These are phyloP conservation scores for Tricholomella constricta DNA, from an alignment of 768 basidiomycete genomes.

Conservation along the genomic window DNA sequence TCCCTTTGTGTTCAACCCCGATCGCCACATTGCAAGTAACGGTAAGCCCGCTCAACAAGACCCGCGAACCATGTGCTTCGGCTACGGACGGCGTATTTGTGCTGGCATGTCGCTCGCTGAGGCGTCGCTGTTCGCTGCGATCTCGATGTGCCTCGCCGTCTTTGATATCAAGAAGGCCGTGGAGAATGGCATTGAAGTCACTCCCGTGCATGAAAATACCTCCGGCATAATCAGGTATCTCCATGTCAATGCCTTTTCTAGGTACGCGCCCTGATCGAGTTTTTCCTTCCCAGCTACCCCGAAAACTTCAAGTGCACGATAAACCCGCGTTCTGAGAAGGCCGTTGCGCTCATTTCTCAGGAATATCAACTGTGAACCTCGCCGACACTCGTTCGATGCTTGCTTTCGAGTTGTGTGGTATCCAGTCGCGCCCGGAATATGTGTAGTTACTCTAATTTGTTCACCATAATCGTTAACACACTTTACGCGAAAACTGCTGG, in stretches of 20 bases:
- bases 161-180: constrained; percentile 49
- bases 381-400: background rate
- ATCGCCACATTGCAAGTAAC: constrained; percentile 39
- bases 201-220: constrained; percentile 46
- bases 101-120: constrained; percentile 56
- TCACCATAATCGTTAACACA: too few species aligned
- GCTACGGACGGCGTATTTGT: constrained; percentile 49
- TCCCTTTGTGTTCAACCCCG: constrained; percentile 51
- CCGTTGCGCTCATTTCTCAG: constrained; percentile 27
- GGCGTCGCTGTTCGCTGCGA: constrained; percentile 45
- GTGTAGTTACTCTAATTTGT: too few species aligned
- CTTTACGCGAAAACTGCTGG: too few species aligned
- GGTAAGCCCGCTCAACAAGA: constrained; percentile 37
- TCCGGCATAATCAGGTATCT: constrained; percentile 48
- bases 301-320: constrained; percentile 37
- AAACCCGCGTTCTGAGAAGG: constrained; percentile 33
- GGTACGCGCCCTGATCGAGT: background rate
- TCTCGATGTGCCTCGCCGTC: constrained; percentile 46
- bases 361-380: constrained; percentile 6
- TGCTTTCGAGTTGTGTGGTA: too few species aligned
- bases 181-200: constrained; percentile 46
- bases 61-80: constrained; percentile 45
- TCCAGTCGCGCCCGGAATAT: too few species aligned
- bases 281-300: constrained; percentile 26
- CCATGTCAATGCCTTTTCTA: background rate